Conservation (phyloP, 805 yeast genomes). For the Wickerhamomyces xylosicus region DNA sequence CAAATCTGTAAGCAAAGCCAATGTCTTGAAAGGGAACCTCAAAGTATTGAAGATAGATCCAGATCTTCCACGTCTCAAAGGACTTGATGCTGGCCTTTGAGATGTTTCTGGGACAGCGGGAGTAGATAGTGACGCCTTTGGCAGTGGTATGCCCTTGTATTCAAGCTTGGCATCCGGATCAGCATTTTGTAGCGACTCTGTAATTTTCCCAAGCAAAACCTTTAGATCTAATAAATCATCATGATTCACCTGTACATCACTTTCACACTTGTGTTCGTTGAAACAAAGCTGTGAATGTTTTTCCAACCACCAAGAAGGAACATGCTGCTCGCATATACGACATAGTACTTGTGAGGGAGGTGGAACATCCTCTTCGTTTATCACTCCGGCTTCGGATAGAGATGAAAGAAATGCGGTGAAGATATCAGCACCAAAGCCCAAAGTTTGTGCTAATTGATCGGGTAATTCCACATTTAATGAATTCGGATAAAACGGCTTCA, state of each 20-base stretch:
- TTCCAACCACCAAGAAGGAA: constrained; percentile 97
- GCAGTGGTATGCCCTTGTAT: constrained; percentile 51
- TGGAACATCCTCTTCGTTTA: constrained; percentile 58
- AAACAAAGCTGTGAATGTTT: constrained; percentile 82
- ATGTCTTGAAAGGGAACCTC: constrained; percentile 53
- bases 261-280: constrained; percentile 75
- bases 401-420: constrained; percentile 63
- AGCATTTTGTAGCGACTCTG: constrained; percentile 15
- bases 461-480: constrained; percentile 62
- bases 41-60: constrained; percentile 30
- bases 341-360: constrained; percentile 79
- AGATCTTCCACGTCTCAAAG: constrained; percentile 26
- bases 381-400: constrained; percentile 52
- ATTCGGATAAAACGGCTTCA: constrained; percentile 67
- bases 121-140: constrained; percentile 12
- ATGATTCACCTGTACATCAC: constrained; percentile 63
- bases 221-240: constrained; percentile 70
- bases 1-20: constrained; percentile 47
- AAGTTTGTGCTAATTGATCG: constrained; percentile 49
- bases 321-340: constrained; percentile 80
- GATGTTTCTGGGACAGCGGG: constrained; percentile 6
- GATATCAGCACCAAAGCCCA: constrained; percentile 86
- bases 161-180: constrained; percentile 19
- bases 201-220: constrained; percentile 33
- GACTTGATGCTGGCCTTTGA: constrained; percentile 9